Conservation (phyloP, 192 early-diverging fungal genomes). For the Backusella sp. region DNA sequence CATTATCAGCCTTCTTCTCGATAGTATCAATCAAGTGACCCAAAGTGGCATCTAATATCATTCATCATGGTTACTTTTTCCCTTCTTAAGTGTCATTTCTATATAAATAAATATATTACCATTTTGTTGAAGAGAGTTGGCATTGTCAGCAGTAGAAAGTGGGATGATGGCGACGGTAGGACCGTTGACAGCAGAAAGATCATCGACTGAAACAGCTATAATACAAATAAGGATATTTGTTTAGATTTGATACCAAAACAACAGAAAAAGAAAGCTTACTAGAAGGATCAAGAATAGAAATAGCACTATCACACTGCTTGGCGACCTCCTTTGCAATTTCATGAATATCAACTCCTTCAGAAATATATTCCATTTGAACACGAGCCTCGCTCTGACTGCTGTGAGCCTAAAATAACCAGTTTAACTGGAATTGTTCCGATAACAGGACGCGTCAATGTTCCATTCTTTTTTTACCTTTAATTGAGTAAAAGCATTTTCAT, state of each 20-base stretch:
- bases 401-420: constrained; percentile 16
- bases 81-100: not conserved
- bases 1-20: constrained; percentile 17
- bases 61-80: not conserved
- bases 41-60: constrained; percentile 19
- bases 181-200: constrained; percentile 4
- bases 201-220: constrained; percentile 4
- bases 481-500: constrained; percentile 15
- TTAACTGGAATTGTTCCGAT: not conserved
- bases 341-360: constrained; percentile 22
- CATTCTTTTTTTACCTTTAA: constrained; percentile 26
- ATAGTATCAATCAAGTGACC: constrained; percentile 22
- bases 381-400: constrained; percentile 9
- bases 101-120: constrained; percentile 24
- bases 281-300: constrained; percentile 28
- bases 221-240: not conserved
- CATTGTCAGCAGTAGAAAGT: constrained; percentile 18
- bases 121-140: constrained; percentile 22
- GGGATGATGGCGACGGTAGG: constrained; percentile 19
- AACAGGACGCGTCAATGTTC: not conserved
- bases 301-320: constrained; percentile 20
- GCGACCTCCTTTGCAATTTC: constrained; percentile 21
- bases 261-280: constrained; percentile 12
- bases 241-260: not conserved
- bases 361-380: constrained; percentile 31